A percentile compares a stretch with the other conserved stretches of the same genome.
Conservation (phyloP, 306 rosid genomes). For the Prunus armeniaca region DNA sequence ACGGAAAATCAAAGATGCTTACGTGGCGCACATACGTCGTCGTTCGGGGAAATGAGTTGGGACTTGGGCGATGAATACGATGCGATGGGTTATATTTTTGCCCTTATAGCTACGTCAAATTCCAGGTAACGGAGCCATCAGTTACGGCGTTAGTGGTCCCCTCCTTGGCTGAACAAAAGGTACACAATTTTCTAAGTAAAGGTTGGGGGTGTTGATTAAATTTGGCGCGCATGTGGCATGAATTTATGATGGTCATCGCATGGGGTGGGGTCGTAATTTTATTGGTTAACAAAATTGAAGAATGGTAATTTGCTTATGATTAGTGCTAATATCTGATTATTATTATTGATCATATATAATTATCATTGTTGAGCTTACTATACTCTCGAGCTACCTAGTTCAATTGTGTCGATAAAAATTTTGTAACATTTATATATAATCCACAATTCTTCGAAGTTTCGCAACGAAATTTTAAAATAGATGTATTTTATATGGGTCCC, state of each 20-base stretch:
- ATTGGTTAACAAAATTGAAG: no score
- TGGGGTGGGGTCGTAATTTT: neutral
- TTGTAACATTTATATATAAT: neutral
- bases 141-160: slow-evolving; percentile 33
- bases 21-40: slow-evolving; percentile 7
- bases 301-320: neutral
- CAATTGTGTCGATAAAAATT: neutral
- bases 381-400: neutral
- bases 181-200: slow-evolving; percentile 5
- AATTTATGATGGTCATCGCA: slow-evolving; percentile 1
- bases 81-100: neutral
- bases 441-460: neutral
- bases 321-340: neutral
- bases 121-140: slow-evolving; percentile 18
- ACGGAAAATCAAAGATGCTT: slow-evolving; percentile 5
- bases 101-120: neutral
- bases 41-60: neutral
- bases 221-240: slow-evolving; percentile 9
- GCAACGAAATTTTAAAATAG: neutral
- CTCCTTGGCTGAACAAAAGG: neutral
- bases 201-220: slow-evolving; percentile 18
- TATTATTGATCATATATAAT: neutral
- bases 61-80: slow-evolving; percentile 15
- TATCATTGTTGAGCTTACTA: neutral
- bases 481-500: neutral